A percentile compares a stretch with the other conserved stretches of the same genome.
These are phyloP conservation scores for Cladosporium sp. DNA, from an alignment of 2,329 filamentous ascomycete species.

Conservation along the genomic window DNA sequence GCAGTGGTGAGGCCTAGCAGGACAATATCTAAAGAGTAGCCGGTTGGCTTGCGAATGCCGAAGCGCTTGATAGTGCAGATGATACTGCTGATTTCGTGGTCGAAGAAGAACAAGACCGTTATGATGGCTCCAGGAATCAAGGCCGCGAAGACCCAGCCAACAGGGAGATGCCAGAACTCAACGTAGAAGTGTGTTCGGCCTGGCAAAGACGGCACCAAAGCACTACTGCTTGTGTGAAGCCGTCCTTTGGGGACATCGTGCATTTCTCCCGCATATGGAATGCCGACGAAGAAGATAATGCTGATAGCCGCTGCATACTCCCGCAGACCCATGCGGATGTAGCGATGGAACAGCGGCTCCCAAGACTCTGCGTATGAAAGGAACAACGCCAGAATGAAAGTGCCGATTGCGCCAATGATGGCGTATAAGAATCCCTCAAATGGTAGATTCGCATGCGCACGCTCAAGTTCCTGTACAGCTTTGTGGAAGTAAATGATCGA, in stretches of 20 bases:
- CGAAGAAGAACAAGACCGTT: constrained; percentile 68
- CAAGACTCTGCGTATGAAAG: constrained; percentile 63
- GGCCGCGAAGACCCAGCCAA: constrained; percentile 61
- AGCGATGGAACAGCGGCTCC: constrained; percentile 62
- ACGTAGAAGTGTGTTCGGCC: constrained; percentile 60
- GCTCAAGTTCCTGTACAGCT: constrained; percentile 63
- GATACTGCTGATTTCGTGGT: constrained; percentile 69
- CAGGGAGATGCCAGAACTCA: constrained; percentile 61
- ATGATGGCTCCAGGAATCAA: constrained; percentile 65
- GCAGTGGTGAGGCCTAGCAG: constrained; percentile 64
- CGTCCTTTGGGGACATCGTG: constrained; percentile 59
- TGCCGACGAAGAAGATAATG: constrained; percentile 64
- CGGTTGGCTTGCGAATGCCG: constrained; percentile 61
- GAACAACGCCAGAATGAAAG: constrained; percentile 62
- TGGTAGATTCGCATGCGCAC: constrained; percentile 57
- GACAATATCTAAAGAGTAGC: constrained; percentile 65
- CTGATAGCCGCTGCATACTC: constrained; percentile 68
- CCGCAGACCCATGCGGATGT: constrained; percentile 60
- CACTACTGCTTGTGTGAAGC: constrained; percentile 53
- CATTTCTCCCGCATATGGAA: constrained; percentile 63
- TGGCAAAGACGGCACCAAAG: constrained; percentile 59
- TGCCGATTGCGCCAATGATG: constrained; percentile 63
- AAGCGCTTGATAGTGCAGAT: constrained; percentile 65
- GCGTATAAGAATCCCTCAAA: constrained; percentile 66
- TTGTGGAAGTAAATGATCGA: constrained; percentile 70